A percentile compares a stretch with the other conserved stretches of the same genome.
phyloP scores from a whole-genome alignment of 192 early-diverging fungal genomes.

The Funneliformis mosseae region DNA sequence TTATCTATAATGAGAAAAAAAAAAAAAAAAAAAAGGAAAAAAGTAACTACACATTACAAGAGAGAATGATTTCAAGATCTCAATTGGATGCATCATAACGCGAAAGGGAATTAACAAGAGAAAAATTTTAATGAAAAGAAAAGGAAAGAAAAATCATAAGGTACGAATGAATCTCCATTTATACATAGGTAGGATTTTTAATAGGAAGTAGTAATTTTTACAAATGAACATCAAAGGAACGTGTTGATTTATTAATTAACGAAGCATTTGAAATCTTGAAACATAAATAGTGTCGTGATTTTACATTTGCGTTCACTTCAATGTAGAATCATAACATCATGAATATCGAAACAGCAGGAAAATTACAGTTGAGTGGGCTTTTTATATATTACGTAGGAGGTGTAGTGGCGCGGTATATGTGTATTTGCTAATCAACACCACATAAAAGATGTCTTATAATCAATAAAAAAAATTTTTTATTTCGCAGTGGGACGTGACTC shows the following conservation, averaged over 20 bases:
- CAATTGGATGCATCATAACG: not conserved
- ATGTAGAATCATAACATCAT: not conserved
- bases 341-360: not conserved
- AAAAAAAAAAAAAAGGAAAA: not conserved
- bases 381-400: constrained; percentile 11
- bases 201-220: too few species aligned
- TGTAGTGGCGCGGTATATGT: not conserved
- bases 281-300: constrained; percentile 2
- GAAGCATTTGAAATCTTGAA: not conserved
- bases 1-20: not conserved
- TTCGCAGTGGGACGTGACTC: constrained; percentile 20
- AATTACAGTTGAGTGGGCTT: not conserved
- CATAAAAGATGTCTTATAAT: constrained; percentile 6
- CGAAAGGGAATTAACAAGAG: not conserved
- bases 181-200: too few species aligned
- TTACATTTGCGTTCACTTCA: not conserved
- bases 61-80: not conserved
- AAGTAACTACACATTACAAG: not conserved
- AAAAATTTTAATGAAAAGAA: not conserved
- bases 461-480: not conserved
- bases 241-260: not conserved
- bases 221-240: not conserved
- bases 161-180: too few species aligned
- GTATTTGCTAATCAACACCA: not conserved
- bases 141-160: not conserved